Evolutionary conservation across 1,139 yeast genomes (phyloP), one percentile per base, ranked within the genome.

Genomic region (Casaregolazyma suthepensis): DNA sequence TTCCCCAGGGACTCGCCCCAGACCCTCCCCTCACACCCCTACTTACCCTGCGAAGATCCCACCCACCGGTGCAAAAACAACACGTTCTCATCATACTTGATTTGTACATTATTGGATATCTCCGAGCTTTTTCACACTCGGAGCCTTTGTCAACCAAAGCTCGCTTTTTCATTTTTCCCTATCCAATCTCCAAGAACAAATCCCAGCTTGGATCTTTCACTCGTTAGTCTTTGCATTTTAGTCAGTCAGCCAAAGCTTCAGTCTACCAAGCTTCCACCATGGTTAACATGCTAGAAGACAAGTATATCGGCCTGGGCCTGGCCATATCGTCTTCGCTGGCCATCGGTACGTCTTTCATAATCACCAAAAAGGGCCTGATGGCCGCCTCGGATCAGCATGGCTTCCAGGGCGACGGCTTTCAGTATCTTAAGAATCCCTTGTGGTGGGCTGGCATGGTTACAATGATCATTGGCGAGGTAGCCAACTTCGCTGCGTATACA

Each of bases 381-480:
- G 86, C 85, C 55, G 85, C 94, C 1, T 78, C 86, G 13, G 75
- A 79, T 54, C 74, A 79, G 47, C 82, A 80, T 56, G 94, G 94
- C 1, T 74, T 78, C 47, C 79, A 77, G 54, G 71, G 71, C 5
- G 67, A 64, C 46, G 87, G 85, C 38, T 82, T 78, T 64, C 83
- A 85, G 63, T 89, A 89, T 67, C 74, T 89, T 57, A 82, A 79
- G 60, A 88, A 87, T 67, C 96, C 97, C 9, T 80, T 88, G 47
- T 89, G 97, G 97, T 87, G 96, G 90, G 89, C 94, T 0, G 97
- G 97, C 15, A 89, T 90, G 80, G 65, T 83, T 38, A 82, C 94
- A 53, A 90, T 89, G 97, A 96, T 94, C 1, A 71, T 89, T 40
- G 97, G 97, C 3, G 97, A 89, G 68, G 73, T 89, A 48, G 96